Evolutionary conservation across 305 asterid genomes (phyloP).

Genomic region (Solanum aculeatissimum): DNA sequence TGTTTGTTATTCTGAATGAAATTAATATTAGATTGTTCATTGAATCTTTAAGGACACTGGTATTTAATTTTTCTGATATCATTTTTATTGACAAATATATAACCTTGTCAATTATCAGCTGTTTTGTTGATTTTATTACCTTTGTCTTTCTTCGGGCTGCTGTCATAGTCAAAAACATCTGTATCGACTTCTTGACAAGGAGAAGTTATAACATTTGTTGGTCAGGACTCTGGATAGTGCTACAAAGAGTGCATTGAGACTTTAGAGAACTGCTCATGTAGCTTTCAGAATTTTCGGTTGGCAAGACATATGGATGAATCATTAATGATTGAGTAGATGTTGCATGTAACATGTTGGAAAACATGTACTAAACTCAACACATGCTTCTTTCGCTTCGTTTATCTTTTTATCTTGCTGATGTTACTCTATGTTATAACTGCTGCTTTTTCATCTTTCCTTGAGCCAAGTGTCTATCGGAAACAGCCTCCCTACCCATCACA

Average conservation of each 20-base stretch:
- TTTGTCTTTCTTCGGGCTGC: background rate
- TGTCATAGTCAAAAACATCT: background rate
- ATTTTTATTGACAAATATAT: background rate
- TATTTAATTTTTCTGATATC: background rate
- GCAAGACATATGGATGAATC: background rate
- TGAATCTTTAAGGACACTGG: background rate
- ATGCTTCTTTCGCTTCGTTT: background rate
- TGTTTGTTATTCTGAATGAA: background rate
- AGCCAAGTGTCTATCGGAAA: background rate
- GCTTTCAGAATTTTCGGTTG: background rate
- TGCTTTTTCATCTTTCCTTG: background rate
- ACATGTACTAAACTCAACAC: background rate
- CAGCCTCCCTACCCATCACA: background rate
- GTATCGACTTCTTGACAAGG: background rate
- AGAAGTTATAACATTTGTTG: background rate
- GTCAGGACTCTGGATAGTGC: background rate
- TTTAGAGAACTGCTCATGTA: background rate
- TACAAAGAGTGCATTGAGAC: background rate
- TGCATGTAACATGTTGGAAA: background rate
- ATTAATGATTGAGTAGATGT: background rate
- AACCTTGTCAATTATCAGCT: background rate
- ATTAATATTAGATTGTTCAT: background rate
- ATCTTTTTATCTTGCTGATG: background rate
- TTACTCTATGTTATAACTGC: background rate
- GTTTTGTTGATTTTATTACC: background rate